Conservation (phyloP, 2,329 filamentous ascomycete genomes). For the Colletotrichum navitas region DNA sequence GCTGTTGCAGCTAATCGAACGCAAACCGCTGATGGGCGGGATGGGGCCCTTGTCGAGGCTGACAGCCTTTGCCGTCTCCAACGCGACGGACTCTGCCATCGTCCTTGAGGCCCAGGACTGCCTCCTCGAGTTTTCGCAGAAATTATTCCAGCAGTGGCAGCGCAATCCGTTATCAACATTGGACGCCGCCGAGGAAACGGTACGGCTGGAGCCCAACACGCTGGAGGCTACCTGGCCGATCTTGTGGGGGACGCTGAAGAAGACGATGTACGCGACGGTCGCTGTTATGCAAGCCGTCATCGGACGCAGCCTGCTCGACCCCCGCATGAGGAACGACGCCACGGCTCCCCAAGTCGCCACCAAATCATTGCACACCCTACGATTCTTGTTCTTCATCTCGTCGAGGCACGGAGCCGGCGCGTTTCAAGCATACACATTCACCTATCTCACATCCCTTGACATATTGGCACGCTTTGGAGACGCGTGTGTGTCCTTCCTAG, state of each 20-base stretch:
- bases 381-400: constrained; percentile 86
- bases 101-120: constrained; percentile 70
- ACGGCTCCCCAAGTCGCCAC: constrained; percentile 74
- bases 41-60: constrained; percentile 77
- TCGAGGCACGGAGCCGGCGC: constrained; percentile 77
- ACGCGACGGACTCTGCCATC: constrained; percentile 58
- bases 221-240: constrained; percentile 74
- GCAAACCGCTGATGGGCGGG: constrained; percentile 72
- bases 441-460: constrained; percentile 85
- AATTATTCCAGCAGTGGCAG: constrained; percentile 79
- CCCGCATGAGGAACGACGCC: constrained; percentile 57
- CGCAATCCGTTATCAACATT: constrained; percentile 79
- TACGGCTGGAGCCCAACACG: constrained; percentile 74
- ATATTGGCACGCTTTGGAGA: constrained; percentile 79
- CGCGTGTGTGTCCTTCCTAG: constrained; percentile 75
- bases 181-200: constrained; percentile 74
- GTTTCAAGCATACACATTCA: constrained; percentile 88
- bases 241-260: constrained; percentile 81
- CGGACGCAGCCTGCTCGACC: constrained; percentile 70
- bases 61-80: constrained; percentile 72
- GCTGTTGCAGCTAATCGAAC: constrained; percentile 69
- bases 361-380: constrained; percentile 79
- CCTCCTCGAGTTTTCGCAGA: constrained; percentile 75
- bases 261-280: constrained; percentile 80
- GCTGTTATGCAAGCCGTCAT: constrained; percentile 81